Evolutionary conservation across 148 eudicot genomes (phyloP).

Genomic region (Drosera capensis): DNA sequence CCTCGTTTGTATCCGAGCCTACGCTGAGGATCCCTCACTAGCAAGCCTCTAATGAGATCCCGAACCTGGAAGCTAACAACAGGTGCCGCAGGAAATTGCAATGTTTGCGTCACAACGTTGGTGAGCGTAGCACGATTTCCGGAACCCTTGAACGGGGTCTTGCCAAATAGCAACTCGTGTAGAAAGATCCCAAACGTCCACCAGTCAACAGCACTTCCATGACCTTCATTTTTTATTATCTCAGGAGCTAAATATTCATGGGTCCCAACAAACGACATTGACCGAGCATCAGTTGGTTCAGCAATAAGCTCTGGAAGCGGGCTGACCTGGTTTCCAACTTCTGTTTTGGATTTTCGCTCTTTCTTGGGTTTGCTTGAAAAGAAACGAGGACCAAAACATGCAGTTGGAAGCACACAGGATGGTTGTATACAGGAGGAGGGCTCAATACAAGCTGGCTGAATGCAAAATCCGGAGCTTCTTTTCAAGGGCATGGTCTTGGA

Average conservation of each 20-base stretch:
- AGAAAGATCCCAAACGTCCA: conserved; percentile 92
- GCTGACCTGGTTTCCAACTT: conserved; percentile 57
- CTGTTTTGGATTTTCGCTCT: conserved; percentile 46
- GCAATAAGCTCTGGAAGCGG: conserved; percentile 90
- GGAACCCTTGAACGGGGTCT: conserved; percentile 88
- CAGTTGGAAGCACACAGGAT: conserved; percentile 58
- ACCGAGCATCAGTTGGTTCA: conserved; percentile 79
- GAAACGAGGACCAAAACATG: conserved; percentile 61
- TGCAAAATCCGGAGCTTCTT: conserved; percentile 44
- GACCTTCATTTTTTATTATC: conserved; percentile 87
- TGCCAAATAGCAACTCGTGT: conserved; percentile 73
- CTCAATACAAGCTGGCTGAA: conserved; percentile 69
- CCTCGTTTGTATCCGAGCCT: conserved; percentile 82
- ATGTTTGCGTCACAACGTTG: conserved; percentile 80
- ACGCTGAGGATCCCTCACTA: conserved; percentile 86
- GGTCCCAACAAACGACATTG: conserved; percentile 95
- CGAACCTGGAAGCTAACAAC: conserved; percentile 75
- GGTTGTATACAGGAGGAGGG: conserved; percentile 79
- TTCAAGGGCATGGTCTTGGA: conserved; percentile 30
- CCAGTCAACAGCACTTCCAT: conserved; percentile 98
- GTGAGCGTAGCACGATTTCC: conserved; percentile 75
- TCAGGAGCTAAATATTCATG: conserved; percentile 93
- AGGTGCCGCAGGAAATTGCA: conserved; percentile 74
- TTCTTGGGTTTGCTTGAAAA: conserved; percentile 68
- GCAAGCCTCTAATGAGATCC: conserved; percentile 71